phyloP scores from a whole-genome alignment of 2,329 filamentous ascomycete genomes.

The Fusarium subtropicale region DNA sequence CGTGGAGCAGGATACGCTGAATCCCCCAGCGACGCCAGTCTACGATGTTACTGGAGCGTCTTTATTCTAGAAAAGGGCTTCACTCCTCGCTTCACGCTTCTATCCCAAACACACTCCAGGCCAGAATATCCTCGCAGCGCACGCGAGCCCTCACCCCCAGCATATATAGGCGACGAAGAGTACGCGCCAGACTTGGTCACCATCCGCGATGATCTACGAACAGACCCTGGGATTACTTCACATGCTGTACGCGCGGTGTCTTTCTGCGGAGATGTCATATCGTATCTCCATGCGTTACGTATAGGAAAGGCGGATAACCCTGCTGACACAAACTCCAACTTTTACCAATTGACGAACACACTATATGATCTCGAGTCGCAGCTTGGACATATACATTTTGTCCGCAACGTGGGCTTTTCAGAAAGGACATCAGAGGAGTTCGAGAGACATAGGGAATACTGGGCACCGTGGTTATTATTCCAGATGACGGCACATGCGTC shows the following conservation, averaged over 20 bases:
- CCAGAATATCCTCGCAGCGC: constrained; percentile 33
- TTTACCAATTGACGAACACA: constrained; percentile 36
- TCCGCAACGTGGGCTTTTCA: constrained; percentile 41
- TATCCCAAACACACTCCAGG: constrained; percentile 10
- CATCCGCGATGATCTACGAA: constrained; percentile 23
- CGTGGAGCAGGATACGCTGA: constrained; percentile 12
- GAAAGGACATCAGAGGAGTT: constrained; percentile 35
- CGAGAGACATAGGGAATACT: constrained; percentile 35
- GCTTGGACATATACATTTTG: constrained; percentile 33
- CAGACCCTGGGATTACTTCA: constrained; percentile 36
- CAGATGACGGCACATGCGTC: constrained; percentile 39
- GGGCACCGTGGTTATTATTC: constrained; percentile 38
- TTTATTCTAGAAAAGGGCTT: constrained; percentile 40
- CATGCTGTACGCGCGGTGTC: constrained; percentile 24
- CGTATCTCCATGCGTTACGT: constrained; percentile 34
- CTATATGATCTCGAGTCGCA: constrained; percentile 35
- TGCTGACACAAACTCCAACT: constrained; percentile 35
- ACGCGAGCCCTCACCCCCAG: constrained; percentile 25
- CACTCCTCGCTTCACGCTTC: constrained; percentile 14
- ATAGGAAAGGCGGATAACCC: constrained; percentile 34
- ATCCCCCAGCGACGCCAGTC: constrained; percentile 21
- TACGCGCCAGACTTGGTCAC: constrained; percentile 33
- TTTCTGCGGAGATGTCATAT: constrained; percentile 37
- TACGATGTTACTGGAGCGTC: constrained; percentile 43
- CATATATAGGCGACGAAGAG: constrained; percentile 25